Evolutionary conservation across 2,329 filamentous ascomycete species (phyloP), one percentile per base, ranked within the genome.

Genomic region (Rhytidhysteron rufulum): DNA sequence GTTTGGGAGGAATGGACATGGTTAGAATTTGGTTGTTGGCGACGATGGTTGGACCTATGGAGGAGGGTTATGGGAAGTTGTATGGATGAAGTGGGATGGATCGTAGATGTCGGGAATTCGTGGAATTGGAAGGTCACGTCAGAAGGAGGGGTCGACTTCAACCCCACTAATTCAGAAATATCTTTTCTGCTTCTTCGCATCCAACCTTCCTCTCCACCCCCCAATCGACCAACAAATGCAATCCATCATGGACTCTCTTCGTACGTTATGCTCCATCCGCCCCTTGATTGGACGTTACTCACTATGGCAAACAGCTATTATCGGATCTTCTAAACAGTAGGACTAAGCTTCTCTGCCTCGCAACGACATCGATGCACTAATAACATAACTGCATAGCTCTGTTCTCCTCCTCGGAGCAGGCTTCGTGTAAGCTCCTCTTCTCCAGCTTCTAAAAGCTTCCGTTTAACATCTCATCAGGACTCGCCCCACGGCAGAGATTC

Each of bases 401-500:
- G 61, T 62, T 41, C 60, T 67, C 9, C 50, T 67, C 37, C 63
- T 67, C 16, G 63, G 63, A 45, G 60, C 63, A 38, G 63, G 63
- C 24, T 67, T 67, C 40, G 63, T 65, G 60, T 63, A 59, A 39
- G 61, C 42, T 32, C 31, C 31, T 35, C 31, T 24, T n/a, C 35
- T n/a, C 31, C 42, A 34, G 16, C 24, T 17, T 27, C 13, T 34
- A 15, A 22, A 36, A 18, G 17, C n/a, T 40, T 8, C n/a, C 24
- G n/a, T 11, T 57, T 34, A 58, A 32, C 29, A 20, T 9, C 33
- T 4, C 17, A 9, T 22, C 37, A 65, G 63, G 44, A 77, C 77
- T 24, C 67, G 71, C 41, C 78, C 78, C n/a, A 79, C 76, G 34
- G 72, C 77, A 39, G 76, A 81, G 54, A 70, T 80, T 50, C 70